These are phyloP conservation scores for Aspergillus novofumigatus DNA, from an alignment of 2,329 filamentous ascomycete species.

Conservation along the genomic window DNA sequence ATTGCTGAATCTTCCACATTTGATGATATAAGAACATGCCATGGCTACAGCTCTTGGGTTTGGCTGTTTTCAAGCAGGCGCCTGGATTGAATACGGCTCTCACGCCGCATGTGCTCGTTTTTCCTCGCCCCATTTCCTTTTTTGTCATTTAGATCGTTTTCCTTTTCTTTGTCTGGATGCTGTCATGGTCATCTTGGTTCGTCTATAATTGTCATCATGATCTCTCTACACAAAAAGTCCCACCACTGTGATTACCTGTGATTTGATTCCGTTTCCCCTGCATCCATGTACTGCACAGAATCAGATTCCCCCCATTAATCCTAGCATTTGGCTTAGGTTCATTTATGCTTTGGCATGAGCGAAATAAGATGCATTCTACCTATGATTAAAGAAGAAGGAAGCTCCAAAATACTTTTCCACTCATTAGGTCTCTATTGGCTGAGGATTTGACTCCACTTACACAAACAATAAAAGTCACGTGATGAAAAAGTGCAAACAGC, in stretches of 20 bases:
- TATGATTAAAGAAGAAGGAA: background rate
- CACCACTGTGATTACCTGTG: background rate
- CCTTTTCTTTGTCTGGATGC: constrained; percentile 4
- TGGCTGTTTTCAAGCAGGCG: constrained; percentile 6
- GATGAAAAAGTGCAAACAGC: background rate
- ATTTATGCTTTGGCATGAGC: background rate
- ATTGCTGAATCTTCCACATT: constrained; percentile 7
- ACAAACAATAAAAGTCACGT: background rate
- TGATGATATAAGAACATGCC: constrained; percentile 15
- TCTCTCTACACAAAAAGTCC: constrained; percentile 1
- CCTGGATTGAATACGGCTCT: constrained; percentile 12
- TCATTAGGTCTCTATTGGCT: background rate
- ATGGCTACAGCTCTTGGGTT: constrained; percentile 1
- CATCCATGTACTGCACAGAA: constrained; percentile 12
- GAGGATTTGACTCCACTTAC: background rate
- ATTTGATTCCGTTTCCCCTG: background rate
- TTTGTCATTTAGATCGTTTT: constrained; percentile 9
- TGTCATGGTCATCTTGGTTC: background rate
- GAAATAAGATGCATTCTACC: background rate
- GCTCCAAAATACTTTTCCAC: background rate
- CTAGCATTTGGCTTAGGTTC: constrained; percentile 1
- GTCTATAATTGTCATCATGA: background rate
- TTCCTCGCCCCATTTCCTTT: background rate
- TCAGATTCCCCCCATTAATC: constrained; percentile 26
- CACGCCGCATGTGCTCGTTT: constrained; percentile 28